A percentile compares a stretch with the other conserved stretches of the same genome.
These are phyloP conservation scores for Eudorina sp. DNA, from an alignment of 139 green algal genomes.

Conservation along the genomic window DNA sequence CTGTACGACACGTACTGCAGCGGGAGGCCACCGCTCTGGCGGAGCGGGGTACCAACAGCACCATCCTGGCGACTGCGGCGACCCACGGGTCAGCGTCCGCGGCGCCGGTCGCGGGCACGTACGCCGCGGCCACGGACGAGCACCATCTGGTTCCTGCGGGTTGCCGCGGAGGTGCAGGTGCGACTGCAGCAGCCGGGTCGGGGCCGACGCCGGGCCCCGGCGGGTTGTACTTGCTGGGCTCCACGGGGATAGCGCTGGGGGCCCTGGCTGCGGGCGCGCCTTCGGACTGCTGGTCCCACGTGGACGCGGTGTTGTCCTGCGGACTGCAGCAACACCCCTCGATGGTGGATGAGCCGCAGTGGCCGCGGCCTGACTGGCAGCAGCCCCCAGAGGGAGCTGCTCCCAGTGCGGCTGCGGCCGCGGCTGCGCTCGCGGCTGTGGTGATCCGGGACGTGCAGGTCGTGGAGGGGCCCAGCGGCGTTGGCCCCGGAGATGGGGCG, in stretches of 20 bases:
- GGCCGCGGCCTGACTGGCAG: too few relatives aligned
- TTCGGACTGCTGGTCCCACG: conserved; percentile 68
- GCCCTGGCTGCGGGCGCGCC: conserved; percentile 63
- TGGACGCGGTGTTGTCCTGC: conserved; percentile 78
- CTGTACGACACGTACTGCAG: conserved; percentile 65
- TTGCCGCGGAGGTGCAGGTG: conserved; percentile 9
- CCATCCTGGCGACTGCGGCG: background rate
- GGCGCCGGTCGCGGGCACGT: background rate
- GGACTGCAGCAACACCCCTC: conserved; percentile 51
- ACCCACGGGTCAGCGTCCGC: background rate
- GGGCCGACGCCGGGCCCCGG: background rate
- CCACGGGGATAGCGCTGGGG: conserved; percentile 60
- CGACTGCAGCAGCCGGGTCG: background rate
- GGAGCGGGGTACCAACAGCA: conserved; percentile 30
- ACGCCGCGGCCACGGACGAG: background rate
- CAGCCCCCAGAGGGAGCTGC: too few relatives aligned
- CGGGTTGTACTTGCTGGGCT: conserved; percentile 57
- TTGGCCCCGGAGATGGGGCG: background rate
- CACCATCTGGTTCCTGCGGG: conserved; percentile 50
- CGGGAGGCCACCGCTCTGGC: conserved; percentile 32
- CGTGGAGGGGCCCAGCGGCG: too few relatives aligned
- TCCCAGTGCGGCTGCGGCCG: too few relatives aligned
- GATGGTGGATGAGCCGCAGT: conserved; percentile 46
- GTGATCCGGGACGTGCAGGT: too few relatives aligned
- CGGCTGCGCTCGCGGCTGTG: too few relatives aligned